Conservation (phyloP, 768 basidiomycete genomes). For the Neoboletus subvelutipes region DNA sequence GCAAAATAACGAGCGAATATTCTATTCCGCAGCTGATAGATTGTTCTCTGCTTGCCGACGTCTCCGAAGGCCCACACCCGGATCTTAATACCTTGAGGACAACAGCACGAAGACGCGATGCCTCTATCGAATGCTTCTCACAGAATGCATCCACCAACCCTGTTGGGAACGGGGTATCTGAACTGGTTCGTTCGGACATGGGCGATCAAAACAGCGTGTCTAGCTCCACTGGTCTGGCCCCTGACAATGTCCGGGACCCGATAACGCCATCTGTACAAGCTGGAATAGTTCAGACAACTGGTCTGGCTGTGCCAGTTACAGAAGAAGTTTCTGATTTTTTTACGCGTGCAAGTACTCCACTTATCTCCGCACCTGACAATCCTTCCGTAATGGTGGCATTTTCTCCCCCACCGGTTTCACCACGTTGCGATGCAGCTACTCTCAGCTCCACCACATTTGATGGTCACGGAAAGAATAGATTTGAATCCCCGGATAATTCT, state of each 20-base stretch:
- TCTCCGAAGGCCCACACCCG: neutral
- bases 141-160: neutral
- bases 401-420: neutral
- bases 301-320: conserved; percentile 3
- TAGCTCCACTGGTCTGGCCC: conserved; percentile 12
- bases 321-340: neutral
- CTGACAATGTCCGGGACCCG: neutral
- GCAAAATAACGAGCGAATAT: neutral
- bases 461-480: conserved; percentile 5
- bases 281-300: conserved; percentile 1
- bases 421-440: neutral
- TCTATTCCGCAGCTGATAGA: neutral
- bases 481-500: neutral
- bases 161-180: neutral
- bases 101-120: conserved; percentile 3
- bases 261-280: neutral
- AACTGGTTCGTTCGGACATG: neutral
- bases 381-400: neutral
- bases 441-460: conserved; percentile 9
- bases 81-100: neutral
- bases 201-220: conserved; percentile 5
- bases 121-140: neutral
- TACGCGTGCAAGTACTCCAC: neutral
- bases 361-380: neutral
- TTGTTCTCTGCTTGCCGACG: neutral